These are phyloP conservation scores for Exophiala aquamarina DNA, from an alignment of 2,329 filamentous ascomycete genomes.

Conservation along the genomic window DNA sequence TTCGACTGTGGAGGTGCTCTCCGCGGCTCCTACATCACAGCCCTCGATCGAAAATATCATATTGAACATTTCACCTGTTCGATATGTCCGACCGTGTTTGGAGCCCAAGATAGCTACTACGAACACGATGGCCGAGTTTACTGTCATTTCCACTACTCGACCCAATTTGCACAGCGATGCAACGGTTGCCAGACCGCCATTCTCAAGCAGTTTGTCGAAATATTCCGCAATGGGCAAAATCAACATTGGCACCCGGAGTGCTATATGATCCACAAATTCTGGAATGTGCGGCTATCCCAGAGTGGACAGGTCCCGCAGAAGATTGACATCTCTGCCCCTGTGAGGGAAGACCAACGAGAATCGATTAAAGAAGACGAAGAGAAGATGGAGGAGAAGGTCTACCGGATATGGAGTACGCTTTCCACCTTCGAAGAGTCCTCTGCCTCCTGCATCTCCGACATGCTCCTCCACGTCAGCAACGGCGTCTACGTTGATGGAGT, in stretches of 20 bases:
- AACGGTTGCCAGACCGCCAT: constrained; percentile 97
- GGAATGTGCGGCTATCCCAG: constrained; percentile 86
- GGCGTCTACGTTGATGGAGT: constrained; percentile 94
- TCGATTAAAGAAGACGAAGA: constrained; percentile 83
- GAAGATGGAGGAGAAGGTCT: constrained; percentile 95
- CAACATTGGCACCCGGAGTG: constrained; percentile 99
- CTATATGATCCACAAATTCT: constrained; percentile 99
- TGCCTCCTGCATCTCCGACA: constrained; percentile 96
- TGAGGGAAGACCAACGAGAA: constrained; percentile 68
- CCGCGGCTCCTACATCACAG: constrained; percentile 96
- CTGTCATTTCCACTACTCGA: constrained; percentile 98
- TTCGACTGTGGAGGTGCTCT: constrained; percentile 89
- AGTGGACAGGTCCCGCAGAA: constrained; percentile 53
- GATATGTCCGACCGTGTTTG: constrained; percentile 95
- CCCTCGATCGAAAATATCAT: constrained; percentile 95
- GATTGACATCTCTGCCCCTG: constrained; percentile 51
- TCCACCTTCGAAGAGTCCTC: constrained; percentile 98
- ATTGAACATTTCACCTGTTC: constrained; percentile 99
- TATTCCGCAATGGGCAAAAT: constrained; percentile 95
- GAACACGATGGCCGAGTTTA: constrained; percentile 96
- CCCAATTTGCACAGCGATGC: constrained; percentile 91
- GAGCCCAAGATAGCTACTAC: constrained; percentile 97
- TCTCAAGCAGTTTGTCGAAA: constrained; percentile 98
- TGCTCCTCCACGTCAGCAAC: constrained; percentile 98
- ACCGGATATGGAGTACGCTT: constrained; percentile 95